Evolutionary conservation across 2,329 filamentous ascomycete species (phyloP).

Genomic region (Fusarium pseudoanthophilum): DNA sequence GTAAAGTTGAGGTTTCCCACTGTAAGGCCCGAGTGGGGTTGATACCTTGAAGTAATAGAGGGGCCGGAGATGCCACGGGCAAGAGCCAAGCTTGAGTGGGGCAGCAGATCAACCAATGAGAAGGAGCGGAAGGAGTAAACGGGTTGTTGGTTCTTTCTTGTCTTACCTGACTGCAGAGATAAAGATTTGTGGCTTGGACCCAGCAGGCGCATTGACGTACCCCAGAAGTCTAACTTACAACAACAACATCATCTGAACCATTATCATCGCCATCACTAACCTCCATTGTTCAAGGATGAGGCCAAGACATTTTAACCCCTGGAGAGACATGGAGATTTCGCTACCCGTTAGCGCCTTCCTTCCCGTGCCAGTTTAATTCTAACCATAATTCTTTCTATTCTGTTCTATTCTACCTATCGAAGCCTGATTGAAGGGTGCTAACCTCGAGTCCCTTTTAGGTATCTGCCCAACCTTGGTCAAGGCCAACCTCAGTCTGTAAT

Average conservation of each 20-base stretch:
- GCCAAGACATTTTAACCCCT: constrained; percentile 2
- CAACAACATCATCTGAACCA: not conserved
- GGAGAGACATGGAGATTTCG: not conserved
- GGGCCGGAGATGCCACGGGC: constrained; percentile 20
- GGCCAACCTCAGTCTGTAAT: not conserved
- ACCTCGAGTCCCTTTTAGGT: not conserved
- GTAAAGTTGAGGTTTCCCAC: constrained; percentile 2
- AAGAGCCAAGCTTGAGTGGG: constrained; percentile 7
- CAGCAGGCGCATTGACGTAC: not conserved
- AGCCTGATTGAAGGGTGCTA: not conserved
- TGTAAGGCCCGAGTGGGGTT: constrained; percentile 8
- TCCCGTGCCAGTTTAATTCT: constrained; percentile 1
- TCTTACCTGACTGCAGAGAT: constrained; percentile 5
- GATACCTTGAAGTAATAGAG: not conserved
- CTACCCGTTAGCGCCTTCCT: not conserved
- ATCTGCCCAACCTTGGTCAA: not conserved
- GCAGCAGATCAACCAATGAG: not conserved
- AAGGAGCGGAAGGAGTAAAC: not conserved
- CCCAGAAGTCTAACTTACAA: constrained; percentile 23
- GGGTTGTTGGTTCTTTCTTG: not conserved
- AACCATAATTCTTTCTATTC: not conserved
- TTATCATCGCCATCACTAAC: not conserved
- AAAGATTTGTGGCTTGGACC: constrained; percentile 26
- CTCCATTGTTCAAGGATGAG: not conserved
- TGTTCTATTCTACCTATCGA: not conserved